Percentiles rank a stretch among this genome's conserved stretches.
phyloP scores from a whole-genome alignment of 495 filamentous ascomycete species.

The Talaromyces borbonicus region DNA sequence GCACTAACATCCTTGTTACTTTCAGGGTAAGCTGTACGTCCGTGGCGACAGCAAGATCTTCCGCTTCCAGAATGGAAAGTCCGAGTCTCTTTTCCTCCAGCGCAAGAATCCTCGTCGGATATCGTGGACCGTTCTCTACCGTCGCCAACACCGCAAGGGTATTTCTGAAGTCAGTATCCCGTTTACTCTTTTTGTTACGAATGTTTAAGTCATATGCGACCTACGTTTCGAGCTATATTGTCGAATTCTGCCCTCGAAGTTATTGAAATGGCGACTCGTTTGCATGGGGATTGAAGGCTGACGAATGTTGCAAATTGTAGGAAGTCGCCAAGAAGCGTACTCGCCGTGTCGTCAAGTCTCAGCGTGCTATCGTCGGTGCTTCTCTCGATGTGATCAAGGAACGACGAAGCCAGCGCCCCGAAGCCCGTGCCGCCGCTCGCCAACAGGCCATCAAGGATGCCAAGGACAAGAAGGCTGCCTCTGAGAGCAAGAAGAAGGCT shows the following conservation, averaged over 20 bases:
- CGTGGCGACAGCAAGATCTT: slow-evolving; percentile 99
- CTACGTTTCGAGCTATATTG: no score
- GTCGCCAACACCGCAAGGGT: slow-evolving; percentile 99
- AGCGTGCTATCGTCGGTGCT: slow-evolving; percentile 98
- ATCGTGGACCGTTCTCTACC: slow-evolving; percentile 95
- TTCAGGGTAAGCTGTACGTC: slow-evolving; percentile 95
- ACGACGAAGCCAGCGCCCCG: slow-evolving; percentile 83
- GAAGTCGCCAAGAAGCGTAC: slow-evolving; percentile 99
- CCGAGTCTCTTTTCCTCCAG: slow-evolving; percentile 98
- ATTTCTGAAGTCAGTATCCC: slow-evolving; percentile 87
- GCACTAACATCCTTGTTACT: slow-evolving; percentile 18
- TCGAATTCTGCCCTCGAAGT: no score
- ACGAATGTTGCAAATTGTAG: slow-evolving; percentile 45
- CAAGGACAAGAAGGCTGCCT: slow-evolving; percentile 93
- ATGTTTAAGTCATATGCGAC: slow-evolving; percentile 1
- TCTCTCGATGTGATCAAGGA: slow-evolving; percentile 99
- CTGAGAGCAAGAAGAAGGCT: slow-evolving; percentile 87
- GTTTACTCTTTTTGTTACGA: slow-evolving; percentile 7
- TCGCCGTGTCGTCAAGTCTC: slow-evolving; percentile 94
- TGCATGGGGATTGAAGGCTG: no score
- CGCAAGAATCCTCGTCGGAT: slow-evolving; percentile 99
- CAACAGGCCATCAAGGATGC: slow-evolving; percentile 82
- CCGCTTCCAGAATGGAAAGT: slow-evolving; percentile 99
- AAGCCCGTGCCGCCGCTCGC: slow-evolving; percentile 89
- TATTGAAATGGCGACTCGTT: no score